A percentile compares a stretch with the other conserved stretches of the same genome.
These are phyloP conservation scores for Stachybotrys echinatus DNA, from an alignment of 2,329 filamentous ascomycete genomes.

Conservation along the genomic window DNA sequence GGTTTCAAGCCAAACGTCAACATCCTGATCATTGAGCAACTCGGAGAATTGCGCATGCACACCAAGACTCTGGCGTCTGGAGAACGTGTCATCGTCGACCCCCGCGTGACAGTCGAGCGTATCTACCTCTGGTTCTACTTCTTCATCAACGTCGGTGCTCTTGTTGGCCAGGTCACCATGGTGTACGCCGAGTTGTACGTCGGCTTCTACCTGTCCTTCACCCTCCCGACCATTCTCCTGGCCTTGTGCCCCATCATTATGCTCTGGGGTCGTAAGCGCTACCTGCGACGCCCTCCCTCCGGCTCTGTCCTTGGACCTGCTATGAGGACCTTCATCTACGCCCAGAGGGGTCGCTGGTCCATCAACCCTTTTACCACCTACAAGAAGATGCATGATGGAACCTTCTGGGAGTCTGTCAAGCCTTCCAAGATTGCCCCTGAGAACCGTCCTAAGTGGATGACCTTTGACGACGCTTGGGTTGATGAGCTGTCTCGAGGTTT, in stretches of 20 bases:
- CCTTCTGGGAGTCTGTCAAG: constrained; percentile 65
- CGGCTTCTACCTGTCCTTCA: constrained; percentile 68
- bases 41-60: constrained; percentile 47
- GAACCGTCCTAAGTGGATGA: constrained; percentile 64
- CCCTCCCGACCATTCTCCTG: constrained; percentile 63
- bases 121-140: constrained; percentile 70
- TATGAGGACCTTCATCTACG: constrained; percentile 53
- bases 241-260: constrained; percentile 58
- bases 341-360: constrained; percentile 65
- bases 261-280: constrained; percentile 51
- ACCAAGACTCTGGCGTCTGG: constrained; percentile 48
- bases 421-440: constrained; percentile 54
- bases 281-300: constrained; percentile 52
- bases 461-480: constrained; percentile 74
- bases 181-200: constrained; percentile 70
- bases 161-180: constrained; percentile 60
- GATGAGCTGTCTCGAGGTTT: constrained; percentile 68
- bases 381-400: constrained; percentile 49
- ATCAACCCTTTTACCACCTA: constrained; percentile 58
- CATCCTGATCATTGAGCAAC: constrained; percentile 62
- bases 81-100: constrained; percentile 61
- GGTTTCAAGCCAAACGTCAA: constrained; percentile 73
- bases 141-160: constrained; percentile 65
- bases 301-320: constrained; percentile 66
- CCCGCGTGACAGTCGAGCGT: constrained; percentile 53